phyloP scores from a whole-genome alignment of 257 asterid genomes.

The Oldenlandia corymbosa region DNA sequence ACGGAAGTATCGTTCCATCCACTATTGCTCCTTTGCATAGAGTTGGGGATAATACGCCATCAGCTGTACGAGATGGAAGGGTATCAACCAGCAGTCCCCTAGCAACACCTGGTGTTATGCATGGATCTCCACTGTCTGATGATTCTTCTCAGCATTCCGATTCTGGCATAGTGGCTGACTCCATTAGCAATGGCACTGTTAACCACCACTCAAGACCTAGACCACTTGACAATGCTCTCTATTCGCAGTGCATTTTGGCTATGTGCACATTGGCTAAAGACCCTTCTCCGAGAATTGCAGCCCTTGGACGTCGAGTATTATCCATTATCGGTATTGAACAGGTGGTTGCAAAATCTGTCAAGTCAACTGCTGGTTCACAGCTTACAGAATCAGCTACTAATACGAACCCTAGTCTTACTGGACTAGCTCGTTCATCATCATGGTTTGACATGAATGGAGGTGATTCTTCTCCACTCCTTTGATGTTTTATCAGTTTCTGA shows the following conservation, averaged over 20 bases:
- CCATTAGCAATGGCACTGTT: conserved; percentile 65
- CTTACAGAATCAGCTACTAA: conserved; percentile 45
- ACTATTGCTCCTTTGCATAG: conserved; percentile 60
- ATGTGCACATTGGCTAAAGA: conserved; percentile 92
- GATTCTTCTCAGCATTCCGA: conserved; percentile 95
- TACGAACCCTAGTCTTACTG: conserved; percentile 57
- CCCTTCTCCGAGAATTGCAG: conserved; percentile 94
- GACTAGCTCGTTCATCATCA: conserved; percentile 89
- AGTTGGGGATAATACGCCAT: conserved; percentile 52
- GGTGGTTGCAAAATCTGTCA: conserved; percentile 73
- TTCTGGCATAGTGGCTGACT: conserved; percentile 63
- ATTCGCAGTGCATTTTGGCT: conserved; percentile 80
- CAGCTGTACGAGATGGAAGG: conserved; percentile 73
- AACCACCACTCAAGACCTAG: conserved; percentile 64
- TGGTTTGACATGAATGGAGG: conserved; percentile 96
- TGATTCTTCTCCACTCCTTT: conserved; percentile 17
- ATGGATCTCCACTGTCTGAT: conserved; percentile 96
- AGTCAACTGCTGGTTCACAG: conserved; percentile 33
- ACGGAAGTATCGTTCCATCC: conserved; percentile 66
- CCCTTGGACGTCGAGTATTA: conserved; percentile 79
- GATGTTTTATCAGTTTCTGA: background rate
- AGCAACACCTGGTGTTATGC: conserved; percentile 77
- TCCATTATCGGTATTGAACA: conserved; percentile 92
- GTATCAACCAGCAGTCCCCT: conserved; percentile 86
- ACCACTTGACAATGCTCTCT: conserved; percentile 73